A percentile compares a stretch with the other conserved stretches of the same genome.
Conservation (phyloP, 345 rosid genomes). For the Luvunga scandens region DNA sequence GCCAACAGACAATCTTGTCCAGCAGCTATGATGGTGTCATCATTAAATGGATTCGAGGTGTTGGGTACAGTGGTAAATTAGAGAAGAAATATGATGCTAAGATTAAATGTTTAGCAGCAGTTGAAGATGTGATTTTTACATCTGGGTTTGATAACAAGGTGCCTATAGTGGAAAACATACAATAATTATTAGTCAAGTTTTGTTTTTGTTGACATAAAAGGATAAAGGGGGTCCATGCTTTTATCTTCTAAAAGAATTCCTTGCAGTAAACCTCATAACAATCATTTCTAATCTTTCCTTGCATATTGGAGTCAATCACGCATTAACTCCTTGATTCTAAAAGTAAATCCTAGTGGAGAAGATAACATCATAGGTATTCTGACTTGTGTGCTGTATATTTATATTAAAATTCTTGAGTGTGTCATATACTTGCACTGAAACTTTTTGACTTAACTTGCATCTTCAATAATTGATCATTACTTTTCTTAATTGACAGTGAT, state of each 20-base stretch:
- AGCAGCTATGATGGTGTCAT: constrained; percentile 74
- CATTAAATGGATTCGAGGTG: constrained; percentile 65
- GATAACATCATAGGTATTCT: background rate
- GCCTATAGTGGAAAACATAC: background rate
- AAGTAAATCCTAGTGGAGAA: background rate
- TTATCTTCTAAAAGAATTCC: background rate
- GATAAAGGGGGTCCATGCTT: background rate
- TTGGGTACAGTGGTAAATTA: constrained; percentile 55
- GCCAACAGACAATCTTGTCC: constrained; percentile 52
- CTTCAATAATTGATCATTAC: background rate
- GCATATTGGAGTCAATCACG: background rate
- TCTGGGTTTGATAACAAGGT: constrained; percentile 52
- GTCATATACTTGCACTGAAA: background rate
- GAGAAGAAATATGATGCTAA: constrained; percentile 48
- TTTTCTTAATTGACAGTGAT: background rate
- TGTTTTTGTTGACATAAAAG: background rate
- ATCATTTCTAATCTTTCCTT: background rate
- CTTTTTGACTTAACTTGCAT: background rate
- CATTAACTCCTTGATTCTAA: background rate
- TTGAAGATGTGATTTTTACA: constrained; percentile 47
- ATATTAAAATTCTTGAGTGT: too few species aligned
- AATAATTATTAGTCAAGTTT: background rate
- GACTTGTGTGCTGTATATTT: background rate
- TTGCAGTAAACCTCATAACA: background rate
- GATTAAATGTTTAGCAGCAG: constrained; percentile 62